Evolutionary conservation across 257 asterid genomes (phyloP).

Genomic region (Salvia splendens): DNA sequence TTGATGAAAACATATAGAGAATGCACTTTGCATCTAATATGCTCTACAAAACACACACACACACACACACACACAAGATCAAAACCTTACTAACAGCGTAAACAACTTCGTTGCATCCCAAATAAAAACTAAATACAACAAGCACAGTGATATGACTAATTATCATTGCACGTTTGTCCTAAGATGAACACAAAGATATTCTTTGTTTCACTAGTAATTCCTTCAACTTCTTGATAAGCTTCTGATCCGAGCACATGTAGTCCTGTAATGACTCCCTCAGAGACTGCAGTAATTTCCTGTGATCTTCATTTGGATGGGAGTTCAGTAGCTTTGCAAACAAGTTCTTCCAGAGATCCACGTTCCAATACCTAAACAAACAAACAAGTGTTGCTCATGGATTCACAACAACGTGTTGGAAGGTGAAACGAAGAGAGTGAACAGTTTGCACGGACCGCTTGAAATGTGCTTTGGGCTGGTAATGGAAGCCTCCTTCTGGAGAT

Average conservation of each 20-base stretch:
- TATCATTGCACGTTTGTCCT: slow-evolving; percentile 28
- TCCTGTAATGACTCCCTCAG: no score
- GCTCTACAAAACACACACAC: neutral
- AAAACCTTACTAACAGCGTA: slow-evolving; percentile 17
- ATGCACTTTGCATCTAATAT: neutral
- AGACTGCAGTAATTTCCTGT: slow-evolving; percentile 48
- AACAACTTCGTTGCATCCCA: neutral
- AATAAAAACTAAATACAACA: slow-evolving; percentile 26
- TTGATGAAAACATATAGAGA: neutral
- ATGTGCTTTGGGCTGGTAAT: slow-evolving; percentile 72
- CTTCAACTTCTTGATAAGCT: slow-evolving; percentile 67
- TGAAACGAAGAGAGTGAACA: neutral
- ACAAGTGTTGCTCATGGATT: neutral
- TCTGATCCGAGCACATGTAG: slow-evolving; percentile 72
- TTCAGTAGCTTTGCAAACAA: slow-evolving; percentile 71
- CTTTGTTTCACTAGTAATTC: slow-evolving; percentile 73
- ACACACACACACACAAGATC: slow-evolving; percentile 19
- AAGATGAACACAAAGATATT: slow-evolving; percentile 67
- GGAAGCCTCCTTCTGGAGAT: slow-evolving; percentile 49
- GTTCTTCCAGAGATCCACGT: slow-evolving; percentile 71
- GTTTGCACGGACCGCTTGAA: slow-evolving; percentile 56
- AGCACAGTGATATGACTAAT: slow-evolving; percentile 1
- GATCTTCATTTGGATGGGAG: slow-evolving; percentile 56
- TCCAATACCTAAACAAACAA: slow-evolving; percentile 63
- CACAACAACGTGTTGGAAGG: neutral